These are phyloP conservation scores for Chlamydomonas applanata DNA, from an alignment of 139 green algal genomes.

Conservation along the genomic window DNA sequence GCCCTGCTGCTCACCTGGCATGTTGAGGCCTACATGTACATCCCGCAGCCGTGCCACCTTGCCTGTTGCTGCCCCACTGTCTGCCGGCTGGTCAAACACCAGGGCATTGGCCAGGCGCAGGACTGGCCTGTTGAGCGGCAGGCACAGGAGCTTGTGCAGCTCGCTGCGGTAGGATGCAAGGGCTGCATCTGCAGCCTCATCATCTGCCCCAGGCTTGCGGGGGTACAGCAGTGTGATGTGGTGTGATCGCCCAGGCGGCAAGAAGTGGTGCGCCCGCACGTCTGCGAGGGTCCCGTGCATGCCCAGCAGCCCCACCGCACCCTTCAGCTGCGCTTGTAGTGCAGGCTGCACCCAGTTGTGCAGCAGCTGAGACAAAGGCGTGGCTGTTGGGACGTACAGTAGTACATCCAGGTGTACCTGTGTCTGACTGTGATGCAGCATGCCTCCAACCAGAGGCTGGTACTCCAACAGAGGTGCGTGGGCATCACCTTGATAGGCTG, in stretches of 20 bases:
- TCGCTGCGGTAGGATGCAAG: constrained; percentile 1
- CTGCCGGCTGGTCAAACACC: neutral
- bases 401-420: constrained; percentile 41
- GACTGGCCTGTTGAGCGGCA: constrained; percentile 74
- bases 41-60: constrained; percentile 49
- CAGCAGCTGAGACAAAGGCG: neutral
- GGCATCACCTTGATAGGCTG: neutral
- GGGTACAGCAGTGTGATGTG: constrained; percentile 59
- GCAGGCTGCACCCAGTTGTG: too few relatives aligned
- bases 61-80: neutral
- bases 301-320: constrained; percentile 10
- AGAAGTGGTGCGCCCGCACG: constrained; percentile 40
- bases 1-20: constrained; percentile 27
- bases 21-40: constrained; percentile 67
- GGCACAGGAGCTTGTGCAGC: constrained; percentile 63
- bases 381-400: constrained; percentile 22
- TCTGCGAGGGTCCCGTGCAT: neutral
- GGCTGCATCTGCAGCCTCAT: constrained; percentile 9
- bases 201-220: constrained; percentile 4
- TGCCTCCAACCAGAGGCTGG: neutral
- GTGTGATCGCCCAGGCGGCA: constrained; percentile 32
- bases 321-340: neutral
- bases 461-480: neutral
- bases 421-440: neutral
- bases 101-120: constrained; percentile 67